Percentiles rank a stretch among this genome's conserved stretches.
Conservation (phyloP, 257 asterid species). For the Primulina eburnea region DNA sequence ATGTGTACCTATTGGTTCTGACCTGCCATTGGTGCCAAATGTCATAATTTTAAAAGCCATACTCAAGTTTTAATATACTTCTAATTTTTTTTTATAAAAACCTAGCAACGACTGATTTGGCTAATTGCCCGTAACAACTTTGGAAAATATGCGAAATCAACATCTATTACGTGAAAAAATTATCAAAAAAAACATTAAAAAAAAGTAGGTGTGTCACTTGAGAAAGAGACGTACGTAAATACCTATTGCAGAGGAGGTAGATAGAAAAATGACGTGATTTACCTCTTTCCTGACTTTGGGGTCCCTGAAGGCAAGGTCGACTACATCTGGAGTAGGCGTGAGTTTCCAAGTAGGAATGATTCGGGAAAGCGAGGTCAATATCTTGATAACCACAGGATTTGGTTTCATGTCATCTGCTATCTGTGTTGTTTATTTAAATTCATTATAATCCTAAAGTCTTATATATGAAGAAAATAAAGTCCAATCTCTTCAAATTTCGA, state of each 20-base stretch:
- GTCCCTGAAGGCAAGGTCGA: conserved; percentile 47
- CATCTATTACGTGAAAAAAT: no score
- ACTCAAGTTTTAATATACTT: no score
- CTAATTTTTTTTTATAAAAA: no score
- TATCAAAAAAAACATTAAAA: no score
- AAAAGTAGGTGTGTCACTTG: no score
- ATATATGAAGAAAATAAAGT: no score
- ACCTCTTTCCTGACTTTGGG: conserved; percentile 56
- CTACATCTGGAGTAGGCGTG: conserved; percentile 44
- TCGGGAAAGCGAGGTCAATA: conserved; percentile 30
- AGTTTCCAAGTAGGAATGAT: conserved; percentile 58
- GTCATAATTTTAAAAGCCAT: neutral
- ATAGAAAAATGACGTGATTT: neutral
- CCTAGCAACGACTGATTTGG: no score
- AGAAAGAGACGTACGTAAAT: no score
- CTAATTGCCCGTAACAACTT: neutral
- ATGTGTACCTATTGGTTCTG: conserved; percentile 51
- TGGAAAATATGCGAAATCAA: no score
- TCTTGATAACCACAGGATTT: conserved; percentile 31
- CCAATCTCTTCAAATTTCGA: neutral
- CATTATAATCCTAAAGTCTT: no score
- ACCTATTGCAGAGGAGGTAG: no score
- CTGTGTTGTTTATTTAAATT: conserved; percentile 24
- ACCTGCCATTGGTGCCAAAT: conserved; percentile 33
- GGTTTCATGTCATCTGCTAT: conserved; percentile 52